These are phyloP conservation scores for Botryotinia narcissicola DNA, from an alignment of 2,329 filamentous ascomycete genomes.

Conservation along the genomic window DNA sequence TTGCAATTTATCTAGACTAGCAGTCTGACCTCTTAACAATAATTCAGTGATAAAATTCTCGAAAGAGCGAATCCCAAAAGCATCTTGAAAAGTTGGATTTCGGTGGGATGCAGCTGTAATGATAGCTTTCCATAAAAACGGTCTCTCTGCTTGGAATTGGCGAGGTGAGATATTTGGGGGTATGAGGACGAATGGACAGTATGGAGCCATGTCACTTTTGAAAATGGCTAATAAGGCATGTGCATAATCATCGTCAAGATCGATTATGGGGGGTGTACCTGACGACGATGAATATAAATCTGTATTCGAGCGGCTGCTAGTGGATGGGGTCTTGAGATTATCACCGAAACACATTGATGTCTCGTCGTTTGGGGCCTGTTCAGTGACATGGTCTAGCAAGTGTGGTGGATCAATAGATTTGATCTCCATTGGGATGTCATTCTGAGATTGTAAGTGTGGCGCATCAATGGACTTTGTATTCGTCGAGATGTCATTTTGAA, in stretches of 20 bases:
- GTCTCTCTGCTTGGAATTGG: slow-evolving; percentile 21
- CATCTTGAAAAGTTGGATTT: slow-evolving; percentile 18
- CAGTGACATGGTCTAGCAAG: background rate
- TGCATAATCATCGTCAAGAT: slow-evolving; percentile 8
- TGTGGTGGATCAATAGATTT: background rate
- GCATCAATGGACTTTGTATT: background rate
- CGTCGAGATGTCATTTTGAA: background rate
- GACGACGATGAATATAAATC: background rate
- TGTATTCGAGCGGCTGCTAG: background rate
- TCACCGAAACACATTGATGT: background rate
- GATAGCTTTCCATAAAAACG: slow-evolving; percentile 24
- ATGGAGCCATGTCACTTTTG: slow-evolving; percentile 17
- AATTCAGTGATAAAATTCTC: slow-evolving; percentile 23
- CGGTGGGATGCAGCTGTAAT: slow-evolving; percentile 23
- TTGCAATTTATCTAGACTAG: slow-evolving; percentile 35
- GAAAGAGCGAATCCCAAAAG: slow-evolving; percentile 22
- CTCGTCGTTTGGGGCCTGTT: background rate
- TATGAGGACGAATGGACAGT: slow-evolving; percentile 26
- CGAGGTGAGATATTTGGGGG: slow-evolving; percentile 19
- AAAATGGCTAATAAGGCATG: slow-evolving; percentile 22
- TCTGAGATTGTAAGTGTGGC: background rate
- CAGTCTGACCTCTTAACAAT: slow-evolving; percentile 27
- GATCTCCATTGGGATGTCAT: background rate
- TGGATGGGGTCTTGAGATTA: background rate
- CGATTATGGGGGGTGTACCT: background rate